These are phyloP conservation scores for Asterochloris sp. DNA, from an alignment of 139 green algal genomes.

Conservation along the genomic window DNA sequence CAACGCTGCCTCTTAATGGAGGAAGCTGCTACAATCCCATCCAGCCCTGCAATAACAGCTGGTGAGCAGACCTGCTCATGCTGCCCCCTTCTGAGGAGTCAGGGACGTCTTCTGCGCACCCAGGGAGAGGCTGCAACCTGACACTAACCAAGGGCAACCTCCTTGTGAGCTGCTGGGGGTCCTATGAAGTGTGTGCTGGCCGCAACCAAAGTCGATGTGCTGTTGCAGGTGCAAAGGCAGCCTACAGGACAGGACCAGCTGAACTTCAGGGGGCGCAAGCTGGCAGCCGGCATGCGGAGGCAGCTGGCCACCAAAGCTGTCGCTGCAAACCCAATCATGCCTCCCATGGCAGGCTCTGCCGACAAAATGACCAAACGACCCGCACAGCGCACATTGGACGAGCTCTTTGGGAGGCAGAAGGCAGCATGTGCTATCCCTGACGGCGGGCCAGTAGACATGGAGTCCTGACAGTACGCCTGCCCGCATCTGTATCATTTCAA, in stretches of 20 bases:
- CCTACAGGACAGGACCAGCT: neutral
- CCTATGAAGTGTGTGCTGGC: too few species aligned
- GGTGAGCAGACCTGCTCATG: too few species aligned
- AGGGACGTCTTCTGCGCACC: too few species aligned
- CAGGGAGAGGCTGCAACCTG: too few species aligned
- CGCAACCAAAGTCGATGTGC: neutral
- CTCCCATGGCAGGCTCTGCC: neutral
- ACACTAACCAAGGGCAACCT: too few species aligned
- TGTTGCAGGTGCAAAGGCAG: neutral
- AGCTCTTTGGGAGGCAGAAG: slow-evolving; percentile 3
- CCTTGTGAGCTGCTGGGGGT: too few species aligned
- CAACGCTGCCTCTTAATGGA: too few species aligned
- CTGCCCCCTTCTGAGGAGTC: too few species aligned
- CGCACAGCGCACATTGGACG: slow-evolving; percentile 3
- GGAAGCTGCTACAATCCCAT: too few species aligned
- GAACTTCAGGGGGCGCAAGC: slow-evolving; percentile 7
- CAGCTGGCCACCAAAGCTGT: slow-evolving; percentile 14
- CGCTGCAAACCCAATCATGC: neutral
- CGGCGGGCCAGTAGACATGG: neutral
- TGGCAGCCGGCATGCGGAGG: neutral
- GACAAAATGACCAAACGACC: neutral
- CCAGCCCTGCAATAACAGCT: too few species aligned
- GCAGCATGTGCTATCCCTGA: neutral
- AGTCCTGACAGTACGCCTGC: neutral
- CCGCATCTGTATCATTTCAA: neutral